phyloP scores from a whole-genome alignment of 306 rosid species.

The Inga leiocalycina region DNA sequence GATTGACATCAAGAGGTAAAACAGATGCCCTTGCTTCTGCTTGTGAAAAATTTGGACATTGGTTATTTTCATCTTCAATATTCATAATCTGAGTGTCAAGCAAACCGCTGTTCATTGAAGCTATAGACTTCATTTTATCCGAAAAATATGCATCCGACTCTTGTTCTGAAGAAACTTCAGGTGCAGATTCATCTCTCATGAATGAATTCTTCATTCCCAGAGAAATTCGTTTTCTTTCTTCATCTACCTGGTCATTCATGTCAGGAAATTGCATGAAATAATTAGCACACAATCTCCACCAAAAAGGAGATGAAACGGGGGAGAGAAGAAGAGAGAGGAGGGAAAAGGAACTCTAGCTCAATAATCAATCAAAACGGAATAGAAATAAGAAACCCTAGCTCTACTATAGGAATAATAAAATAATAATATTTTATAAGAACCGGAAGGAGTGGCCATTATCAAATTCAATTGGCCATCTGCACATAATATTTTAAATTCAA shows the following conservation, averaged over 20 bases:
- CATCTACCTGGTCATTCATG: slow-evolving; percentile 63
- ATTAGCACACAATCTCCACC: slow-evolving; percentile 23
- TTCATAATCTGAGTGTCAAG: slow-evolving; percentile 42
- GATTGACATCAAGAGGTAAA: slow-evolving; percentile 83
- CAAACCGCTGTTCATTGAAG: slow-evolving; percentile 34
- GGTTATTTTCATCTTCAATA: slow-evolving; percentile 46
- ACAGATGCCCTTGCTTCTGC: slow-evolving; percentile 74
- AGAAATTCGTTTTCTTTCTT: slow-evolving; percentile 70
- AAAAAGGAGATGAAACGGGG: slow-evolving; percentile 2
- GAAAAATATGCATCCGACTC: slow-evolving; percentile 43
- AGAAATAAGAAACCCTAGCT: too few relatives aligned
- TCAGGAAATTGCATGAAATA: slow-evolving; percentile 25
- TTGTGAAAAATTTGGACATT: slow-evolving; percentile 50
- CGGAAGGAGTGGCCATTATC: too few relatives aligned
- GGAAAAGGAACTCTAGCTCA: too few relatives aligned
- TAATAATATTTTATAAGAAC: too few relatives aligned
- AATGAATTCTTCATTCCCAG: slow-evolving; percentile 90
- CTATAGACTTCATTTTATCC: slow-evolving; percentile 38
- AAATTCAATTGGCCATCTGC: too few relatives aligned
- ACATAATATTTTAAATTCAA: too few relatives aligned
- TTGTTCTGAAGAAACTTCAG: slow-evolving; percentile 42
- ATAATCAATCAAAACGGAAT: too few relatives aligned
- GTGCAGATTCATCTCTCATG: slow-evolving; percentile 34
- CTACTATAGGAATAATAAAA: too few relatives aligned
- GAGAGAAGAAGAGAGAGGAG: too few relatives aligned